Percentiles rank a stretch among this genome's conserved stretches.
These are phyloP conservation scores for Ceratocystis smalleyi DNA, from an alignment of 2,329 filamentous ascomycete genomes.

Conservation along the genomic window DNA sequence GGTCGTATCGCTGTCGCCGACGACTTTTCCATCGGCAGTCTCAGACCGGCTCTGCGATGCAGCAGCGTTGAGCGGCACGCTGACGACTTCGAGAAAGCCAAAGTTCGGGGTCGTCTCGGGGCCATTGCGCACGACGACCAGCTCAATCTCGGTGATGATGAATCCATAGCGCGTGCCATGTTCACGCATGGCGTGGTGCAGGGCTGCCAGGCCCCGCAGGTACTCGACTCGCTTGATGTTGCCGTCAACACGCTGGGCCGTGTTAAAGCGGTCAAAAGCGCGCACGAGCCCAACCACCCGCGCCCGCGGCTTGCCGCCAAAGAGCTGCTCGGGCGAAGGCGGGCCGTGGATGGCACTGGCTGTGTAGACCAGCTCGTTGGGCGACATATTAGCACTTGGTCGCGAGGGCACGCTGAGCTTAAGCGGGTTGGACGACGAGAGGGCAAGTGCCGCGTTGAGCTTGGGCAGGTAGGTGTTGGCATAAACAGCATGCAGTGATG, in stretches of 20 bases:
- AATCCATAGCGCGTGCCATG: slow-evolving; percentile 88
- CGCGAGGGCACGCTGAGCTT: slow-evolving; percentile 33
- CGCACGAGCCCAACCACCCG: slow-evolving; percentile 76
- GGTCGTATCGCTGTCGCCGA: slow-evolving; percentile 20
- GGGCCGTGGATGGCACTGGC: slow-evolving; percentile 44
- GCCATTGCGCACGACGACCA: slow-evolving; percentile 76
- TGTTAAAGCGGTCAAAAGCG: slow-evolving; percentile 88
- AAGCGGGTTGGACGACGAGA: slow-evolving; percentile 54
- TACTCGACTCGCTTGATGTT: slow-evolving; percentile 80
- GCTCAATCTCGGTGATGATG: slow-evolving; percentile 90
- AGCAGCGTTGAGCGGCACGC: slow-evolving; percentile 38
- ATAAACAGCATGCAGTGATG: slow-evolving; percentile 59
- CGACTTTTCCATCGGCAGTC: slow-evolving; percentile 18
- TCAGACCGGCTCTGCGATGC: neutral
- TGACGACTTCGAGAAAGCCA: slow-evolving; percentile 66
- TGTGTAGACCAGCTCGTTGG: slow-evolving; percentile 46
- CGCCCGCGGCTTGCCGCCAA: slow-evolving; percentile 33
- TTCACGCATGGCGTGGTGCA: slow-evolving; percentile 86
- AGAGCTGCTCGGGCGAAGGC: slow-evolving; percentile 38
- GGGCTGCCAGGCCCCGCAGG: slow-evolving; percentile 66
- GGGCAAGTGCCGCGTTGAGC: slow-evolving; percentile 66
- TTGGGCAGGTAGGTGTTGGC: slow-evolving; percentile 68
- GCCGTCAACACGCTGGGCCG: slow-evolving; percentile 73
- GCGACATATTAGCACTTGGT: slow-evolving; percentile 21
- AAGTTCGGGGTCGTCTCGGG: slow-evolving; percentile 60